Evolutionary conservation across 1,284 basidiomycete genomes (phyloP).

Genomic region (Uromyces viciae-fabae): DNA sequence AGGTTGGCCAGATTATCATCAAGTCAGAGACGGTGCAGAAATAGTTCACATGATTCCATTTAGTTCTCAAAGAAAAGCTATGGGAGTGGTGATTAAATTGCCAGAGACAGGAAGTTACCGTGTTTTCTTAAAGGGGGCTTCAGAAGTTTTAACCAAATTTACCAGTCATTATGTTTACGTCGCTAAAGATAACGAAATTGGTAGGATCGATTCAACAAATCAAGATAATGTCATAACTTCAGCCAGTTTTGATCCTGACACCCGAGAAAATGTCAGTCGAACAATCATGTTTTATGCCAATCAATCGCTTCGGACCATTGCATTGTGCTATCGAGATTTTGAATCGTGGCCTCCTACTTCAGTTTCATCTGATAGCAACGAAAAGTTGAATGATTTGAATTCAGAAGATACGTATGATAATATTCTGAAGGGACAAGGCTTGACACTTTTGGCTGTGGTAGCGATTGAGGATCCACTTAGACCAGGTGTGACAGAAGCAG

Average conservation of each 20-base stretch:
- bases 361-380: not conserved
- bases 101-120: constrained; percentile 50
- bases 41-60: constrained; percentile 55
- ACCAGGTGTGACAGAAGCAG: constrained; percentile 46
- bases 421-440: constrained; percentile 32
- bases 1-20: constrained; percentile 65
- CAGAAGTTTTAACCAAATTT: constrained; percentile 52
- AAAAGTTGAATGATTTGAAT: not conserved
- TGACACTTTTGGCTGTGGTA: constrained; percentile 47
- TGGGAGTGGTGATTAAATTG: constrained; percentile 55
- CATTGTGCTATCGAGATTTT: constrained; percentile 47
- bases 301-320: constrained; percentile 47
- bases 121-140: constrained; percentile 55
- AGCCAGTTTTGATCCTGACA: constrained; percentile 34
- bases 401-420: constrained; percentile 46
- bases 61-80: constrained; percentile 56
- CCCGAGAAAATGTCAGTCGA: constrained; percentile 40
- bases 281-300: constrained; percentile 46
- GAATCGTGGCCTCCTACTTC: constrained; percentile 47
- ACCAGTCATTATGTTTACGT: constrained; percentile 33
- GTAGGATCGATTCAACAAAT: not conserved
- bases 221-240: constrained; percentile 15
- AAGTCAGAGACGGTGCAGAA: constrained; percentile 51
- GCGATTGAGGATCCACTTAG: constrained; percentile 47
- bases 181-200: not conserved